Evolutionary conservation across 805 yeast genomes (phyloP), one percentile per base, ranked within the genome.

Genomic region (Torulaspora maleeae): DNA sequence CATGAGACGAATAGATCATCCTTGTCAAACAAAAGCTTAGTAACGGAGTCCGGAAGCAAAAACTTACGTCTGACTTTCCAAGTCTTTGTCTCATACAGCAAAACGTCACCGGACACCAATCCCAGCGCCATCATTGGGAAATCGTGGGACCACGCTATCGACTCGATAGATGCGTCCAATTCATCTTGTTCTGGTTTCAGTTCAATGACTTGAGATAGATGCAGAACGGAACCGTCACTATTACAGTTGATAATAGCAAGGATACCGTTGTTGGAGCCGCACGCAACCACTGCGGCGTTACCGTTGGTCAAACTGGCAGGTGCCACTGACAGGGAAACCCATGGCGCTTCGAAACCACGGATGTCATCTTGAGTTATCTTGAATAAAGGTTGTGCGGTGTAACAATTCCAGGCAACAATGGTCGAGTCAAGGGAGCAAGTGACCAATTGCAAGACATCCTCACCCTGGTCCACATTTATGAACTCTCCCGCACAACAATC

Each of bases 251-350:
- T 66, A n/a, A 93, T 77, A 10, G 83, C 83, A 51, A 91, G 70
- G 42, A 83, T 79, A 29, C 98, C 97, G 58, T 91, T 96, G 59
- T 91, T 78, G 3, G 91, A 82, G 27, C 97, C 98, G 28, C 80
- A 76, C 4, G 96, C 96, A 20, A 81, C 63, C 35, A 83, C 64
- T 15, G 76, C 67, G 13, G 77, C 66, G 43, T 74, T 74, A 47
- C 77, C 71, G 6, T 77, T 77, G 32, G 74, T 71, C 43, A 69
- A 54, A 9, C 52, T 45, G 2, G 58, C 38, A 36, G 68, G 67
- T 1, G 67, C 64, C 8, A 51, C 52, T 5, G 80, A 68, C 22
- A 87, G 59, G 4, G 91, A 77, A 38, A 91, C 91, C 97, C 98
- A 93, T 16, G 96, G 95, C 43, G 93, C 85, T 43, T 77, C 74